These are phyloP conservation scores for Penicillium sp. DNA, from an alignment of 2,329 filamentous ascomycete species.

Conservation along the genomic window DNA sequence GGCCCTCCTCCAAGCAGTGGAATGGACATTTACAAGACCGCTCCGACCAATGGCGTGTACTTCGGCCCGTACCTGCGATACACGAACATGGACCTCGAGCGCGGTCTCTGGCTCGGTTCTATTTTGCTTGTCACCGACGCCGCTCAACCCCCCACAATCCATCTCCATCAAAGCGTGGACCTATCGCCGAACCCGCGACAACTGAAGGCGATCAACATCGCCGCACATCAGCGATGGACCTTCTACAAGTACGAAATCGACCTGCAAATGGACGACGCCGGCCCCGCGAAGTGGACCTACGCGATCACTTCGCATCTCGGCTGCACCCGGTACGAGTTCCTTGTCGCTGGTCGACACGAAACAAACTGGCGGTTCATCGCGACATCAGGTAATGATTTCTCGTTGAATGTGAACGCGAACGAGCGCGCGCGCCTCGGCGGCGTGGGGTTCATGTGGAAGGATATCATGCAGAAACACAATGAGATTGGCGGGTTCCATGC, in stretches of 20 bases:
- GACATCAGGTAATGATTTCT: slow-evolving; percentile 95
- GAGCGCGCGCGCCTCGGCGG: slow-evolving; percentile 86
- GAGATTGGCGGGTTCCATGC: slow-evolving; percentile 96
- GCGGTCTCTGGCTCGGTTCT: slow-evolving; percentile 86
- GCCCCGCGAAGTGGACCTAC: slow-evolving; percentile 89
- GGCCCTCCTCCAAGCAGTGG: slow-evolving; percentile 87
- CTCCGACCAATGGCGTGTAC: slow-evolving; percentile 94
- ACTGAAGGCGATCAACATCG: slow-evolving; percentile 77
- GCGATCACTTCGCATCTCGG: slow-evolving; percentile 95
- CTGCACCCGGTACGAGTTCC: slow-evolving; percentile 97
- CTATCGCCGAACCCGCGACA: slow-evolving; percentile 91
- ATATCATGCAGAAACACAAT: slow-evolving; percentile 94
- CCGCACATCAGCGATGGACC: slow-evolving; percentile 87
- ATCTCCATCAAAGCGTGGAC: slow-evolving; percentile 87
- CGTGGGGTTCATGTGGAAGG: slow-evolving; percentile 97
- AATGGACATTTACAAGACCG: slow-evolving; percentile 90
- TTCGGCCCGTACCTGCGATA: slow-evolving; percentile 96
- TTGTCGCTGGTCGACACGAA: slow-evolving; percentile 87
- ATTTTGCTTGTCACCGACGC: slow-evolving; percentile 91
- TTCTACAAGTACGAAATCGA: slow-evolving; percentile 96
- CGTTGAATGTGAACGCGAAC: slow-evolving; percentile 79
- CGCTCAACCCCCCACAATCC: slow-evolving; percentile 90
- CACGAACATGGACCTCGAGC: slow-evolving; percentile 94
- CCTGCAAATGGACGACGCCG: slow-evolving; percentile 79
- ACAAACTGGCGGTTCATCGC: slow-evolving; percentile 94